Percentiles rank a stretch among this genome's conserved stretches.
Evolutionary conservation across 202 grass and related monocot genomes (phyloP).

Genomic region (Alloteropsis angusta): DNA sequence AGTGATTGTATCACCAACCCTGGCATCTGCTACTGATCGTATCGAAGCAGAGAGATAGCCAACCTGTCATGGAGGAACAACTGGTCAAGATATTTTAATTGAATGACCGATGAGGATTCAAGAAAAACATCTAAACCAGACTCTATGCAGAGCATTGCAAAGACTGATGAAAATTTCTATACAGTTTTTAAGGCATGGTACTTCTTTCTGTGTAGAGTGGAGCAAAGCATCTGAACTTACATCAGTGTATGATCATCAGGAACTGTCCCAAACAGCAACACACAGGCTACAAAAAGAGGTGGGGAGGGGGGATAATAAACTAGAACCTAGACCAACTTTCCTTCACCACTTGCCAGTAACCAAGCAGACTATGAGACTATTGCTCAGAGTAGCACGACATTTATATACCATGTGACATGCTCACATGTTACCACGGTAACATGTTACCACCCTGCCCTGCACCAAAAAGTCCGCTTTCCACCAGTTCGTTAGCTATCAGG

Average conservation of each 20-base stretch:
- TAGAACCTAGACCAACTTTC: slow-evolving; percentile 14
- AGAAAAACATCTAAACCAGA: neutral
- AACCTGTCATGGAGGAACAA: slow-evolving; percentile 40
- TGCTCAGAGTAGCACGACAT: neutral
- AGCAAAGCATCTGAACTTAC: neutral
- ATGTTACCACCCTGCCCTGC: slow-evolving; percentile 28
- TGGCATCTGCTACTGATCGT: slow-evolving; percentile 93
- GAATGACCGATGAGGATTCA: neutral
- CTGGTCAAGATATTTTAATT: slow-evolving; percentile 13
- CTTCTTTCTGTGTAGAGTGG: neutral
- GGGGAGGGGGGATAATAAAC: neutral
- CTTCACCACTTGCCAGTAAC: neutral
- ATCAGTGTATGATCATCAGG: slow-evolving; percentile 20
- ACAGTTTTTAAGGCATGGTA: neutral
- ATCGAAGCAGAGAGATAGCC: slow-evolving; percentile 96
- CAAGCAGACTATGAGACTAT: neutral
- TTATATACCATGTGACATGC: neutral
- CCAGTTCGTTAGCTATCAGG: slow-evolving; percentile 37
- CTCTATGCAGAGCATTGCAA: neutral
- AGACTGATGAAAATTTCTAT: neutral
- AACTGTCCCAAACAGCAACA: neutral
- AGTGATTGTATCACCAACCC: slow-evolving; percentile 94
- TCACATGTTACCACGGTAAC: slow-evolving; percentile 49
- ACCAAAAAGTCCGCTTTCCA: slow-evolving; percentile 48
- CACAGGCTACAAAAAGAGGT: neutral